These are phyloP conservation scores for Sporothrix curviconia DNA, from an alignment of 2,329 filamentous ascomycete genomes.

Conservation along the genomic window DNA sequence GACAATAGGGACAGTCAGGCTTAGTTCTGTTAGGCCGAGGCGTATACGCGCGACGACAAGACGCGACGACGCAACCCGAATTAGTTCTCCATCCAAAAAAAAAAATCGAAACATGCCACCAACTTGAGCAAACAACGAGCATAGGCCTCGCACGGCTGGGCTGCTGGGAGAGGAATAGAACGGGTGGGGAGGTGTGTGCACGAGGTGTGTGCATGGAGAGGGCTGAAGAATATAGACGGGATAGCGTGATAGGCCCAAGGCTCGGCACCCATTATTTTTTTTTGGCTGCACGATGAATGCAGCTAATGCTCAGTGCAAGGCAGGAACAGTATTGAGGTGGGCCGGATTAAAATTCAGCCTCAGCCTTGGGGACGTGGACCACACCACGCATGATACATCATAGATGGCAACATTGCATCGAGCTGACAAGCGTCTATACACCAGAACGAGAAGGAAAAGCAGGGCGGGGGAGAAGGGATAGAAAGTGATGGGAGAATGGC, in stretches of 20 bases:
- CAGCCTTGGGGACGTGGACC: not conserved
- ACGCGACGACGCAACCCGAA: not conserved
- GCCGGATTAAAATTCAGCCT: not conserved
- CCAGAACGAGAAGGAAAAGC: too few relatives aligned
- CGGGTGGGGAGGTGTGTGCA: not conserved
- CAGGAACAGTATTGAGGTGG: not conserved
- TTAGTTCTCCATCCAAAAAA: not conserved
- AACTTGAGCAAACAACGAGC: not conserved
- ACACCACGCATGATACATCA: not conserved
- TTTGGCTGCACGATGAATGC: slow-evolving; percentile 1
- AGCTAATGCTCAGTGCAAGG: not conserved
- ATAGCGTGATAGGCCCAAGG: not conserved
- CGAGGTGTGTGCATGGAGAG: not conserved
- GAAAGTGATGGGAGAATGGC: not conserved
- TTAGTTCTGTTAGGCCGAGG: slow-evolving; percentile 57
- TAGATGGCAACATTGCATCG: too few relatives aligned
- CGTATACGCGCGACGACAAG: not conserved
- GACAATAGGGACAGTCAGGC: slow-evolving; percentile 87
- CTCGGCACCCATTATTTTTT: too few relatives aligned
- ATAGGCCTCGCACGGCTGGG: not conserved
- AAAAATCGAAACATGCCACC: not conserved
- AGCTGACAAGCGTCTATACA: too few relatives aligned
- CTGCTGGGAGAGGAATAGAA: not conserved
- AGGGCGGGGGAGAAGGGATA: too few relatives aligned
- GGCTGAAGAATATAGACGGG: slow-evolving; percentile 6